These are phyloP conservation scores for Sequoia sempervirens DNA, from an alignment of 75 land plant genomes.

Conservation along the genomic window DNA sequence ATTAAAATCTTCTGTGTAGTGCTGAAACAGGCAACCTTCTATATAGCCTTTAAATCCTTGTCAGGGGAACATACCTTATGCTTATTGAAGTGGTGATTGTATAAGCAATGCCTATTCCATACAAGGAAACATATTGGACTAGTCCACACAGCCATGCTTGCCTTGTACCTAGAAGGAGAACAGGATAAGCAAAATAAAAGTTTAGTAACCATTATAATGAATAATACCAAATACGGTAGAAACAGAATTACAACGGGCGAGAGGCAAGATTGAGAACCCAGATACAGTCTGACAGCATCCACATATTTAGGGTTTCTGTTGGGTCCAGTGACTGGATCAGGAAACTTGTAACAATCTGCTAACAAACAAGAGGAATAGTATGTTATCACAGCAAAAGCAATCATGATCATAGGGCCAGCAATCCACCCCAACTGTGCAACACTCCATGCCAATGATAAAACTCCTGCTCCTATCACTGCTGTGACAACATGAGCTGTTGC, in stretches of 20 bases:
- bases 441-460: constrained; percentile 39
- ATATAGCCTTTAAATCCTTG: not conserved
- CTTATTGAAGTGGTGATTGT: constrained; percentile 55
- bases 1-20: not conserved
- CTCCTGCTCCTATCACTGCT: constrained; percentile 51
- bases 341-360: constrained; percentile 40
- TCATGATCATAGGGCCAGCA: constrained; percentile 41
- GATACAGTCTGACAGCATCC: constrained; percentile 44
- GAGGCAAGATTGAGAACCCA: constrained; percentile 32
- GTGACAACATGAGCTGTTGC: constrained; percentile 44
- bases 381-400: constrained; percentile 42
- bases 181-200: not conserved
- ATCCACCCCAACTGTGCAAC: constrained; percentile 14
- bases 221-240: not conserved
- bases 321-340: constrained; percentile 58
- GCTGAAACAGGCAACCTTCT: not conserved
- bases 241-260: not conserved
- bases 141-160: constrained; percentile 38
- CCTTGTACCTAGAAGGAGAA: constrained; percentile 21
- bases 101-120: constrained; percentile 51
- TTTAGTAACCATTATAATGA: not conserved
- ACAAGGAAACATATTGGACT: constrained; percentile 30
- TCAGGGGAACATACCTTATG: constrained; percentile 37
- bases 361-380: constrained; percentile 30
- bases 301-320: constrained; percentile 38